Percentiles rank a stretch among this genome's conserved stretches.
These are phyloP conservation scores for Serendipita vermifera DNA, from an alignment of 768 basidiomycete species.

Conservation along the genomic window DNA sequence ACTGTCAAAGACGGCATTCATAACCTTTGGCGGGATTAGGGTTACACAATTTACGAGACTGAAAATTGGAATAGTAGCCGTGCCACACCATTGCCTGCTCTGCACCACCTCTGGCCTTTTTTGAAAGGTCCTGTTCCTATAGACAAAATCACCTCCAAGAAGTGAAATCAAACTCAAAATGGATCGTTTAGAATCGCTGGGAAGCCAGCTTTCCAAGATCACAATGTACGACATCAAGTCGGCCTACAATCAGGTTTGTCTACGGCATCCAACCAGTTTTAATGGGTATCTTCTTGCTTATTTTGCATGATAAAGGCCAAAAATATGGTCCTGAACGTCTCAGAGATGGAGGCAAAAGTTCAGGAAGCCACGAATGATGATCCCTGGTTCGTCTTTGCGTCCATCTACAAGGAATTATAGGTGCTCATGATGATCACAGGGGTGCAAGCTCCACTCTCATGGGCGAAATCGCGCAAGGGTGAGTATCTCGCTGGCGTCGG, in stretches of 20 bases:
- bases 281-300: background rate
- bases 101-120: background rate
- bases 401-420: background rate
- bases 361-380: constrained; percentile 96
- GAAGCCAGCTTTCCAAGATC: constrained; percentile 63
- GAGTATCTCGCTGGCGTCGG: constrained; percentile 22
- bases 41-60: background rate
- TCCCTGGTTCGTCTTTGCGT: constrained; percentile 61
- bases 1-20: background rate
- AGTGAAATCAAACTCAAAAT: constrained; percentile 28
- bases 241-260: constrained; percentile 78
- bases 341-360: constrained; percentile 95
- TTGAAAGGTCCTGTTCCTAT: background rate
- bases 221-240: constrained; percentile 89
- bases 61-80: background rate
- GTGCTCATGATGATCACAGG: constrained; percentile 33
- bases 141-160: background rate
- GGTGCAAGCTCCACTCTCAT: constrained; percentile 95
- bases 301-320: constrained; percentile 47
- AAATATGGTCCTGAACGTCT: constrained; percentile 91
- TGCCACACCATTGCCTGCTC: background rate
- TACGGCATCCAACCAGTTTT: no score
- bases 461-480: constrained; percentile 98
- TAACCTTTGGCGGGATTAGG: no score
- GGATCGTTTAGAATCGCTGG: constrained; percentile 69